Evolutionary conservation across 768 basidiomycete genomes (phyloP), one percentile per base, ranked within the genome.

Genomic region (Leccinum obscurum): DNA sequence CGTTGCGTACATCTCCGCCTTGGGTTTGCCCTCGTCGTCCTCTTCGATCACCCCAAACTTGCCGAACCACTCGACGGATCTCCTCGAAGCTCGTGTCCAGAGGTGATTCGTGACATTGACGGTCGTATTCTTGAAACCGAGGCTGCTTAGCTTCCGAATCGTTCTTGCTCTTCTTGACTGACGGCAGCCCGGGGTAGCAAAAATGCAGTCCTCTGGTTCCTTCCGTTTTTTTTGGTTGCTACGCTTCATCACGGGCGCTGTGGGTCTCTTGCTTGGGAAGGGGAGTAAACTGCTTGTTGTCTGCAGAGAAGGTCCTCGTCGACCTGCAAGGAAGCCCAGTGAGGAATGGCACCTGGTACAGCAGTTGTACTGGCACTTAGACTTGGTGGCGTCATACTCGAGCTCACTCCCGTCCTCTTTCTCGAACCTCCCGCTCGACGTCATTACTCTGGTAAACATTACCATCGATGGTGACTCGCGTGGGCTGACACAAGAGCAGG

Each of bases 221-320:
- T 87, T 91, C 67, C 86, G 87, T 77, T 89, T 94, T 35, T 11
- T 34, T 34, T 35, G 30, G 5, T 34, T 34, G 34, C 34, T 34
- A 11, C 34, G 0, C 34, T 34, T 0, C 34, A 13, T 34, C 34
- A 1, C 32, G 32, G 32, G 32, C 10, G 32, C 3, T 32, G 32
- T 30, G 30, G 30, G 2, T 30, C 2, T 30, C 30, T 30, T 30
- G 8, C 30, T 30, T 30, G 30, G 30, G 30, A 2, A 99, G 32
- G 80, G 1, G 93, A 89, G 74, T 98, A 98, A 1, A 94, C 95
- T 1, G 93, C 94, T 78, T 98, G 97, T 72, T 99, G 95, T 24
- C 86, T 87, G 70, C 86, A 87, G 58, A 95, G 65, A 13, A 92
- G 78, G 56, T 95, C 93, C 63, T 96, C 93, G 64, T 94, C 92